Conservation (phyloP, 345 rosid species). For the Mangifera indica region DNA sequence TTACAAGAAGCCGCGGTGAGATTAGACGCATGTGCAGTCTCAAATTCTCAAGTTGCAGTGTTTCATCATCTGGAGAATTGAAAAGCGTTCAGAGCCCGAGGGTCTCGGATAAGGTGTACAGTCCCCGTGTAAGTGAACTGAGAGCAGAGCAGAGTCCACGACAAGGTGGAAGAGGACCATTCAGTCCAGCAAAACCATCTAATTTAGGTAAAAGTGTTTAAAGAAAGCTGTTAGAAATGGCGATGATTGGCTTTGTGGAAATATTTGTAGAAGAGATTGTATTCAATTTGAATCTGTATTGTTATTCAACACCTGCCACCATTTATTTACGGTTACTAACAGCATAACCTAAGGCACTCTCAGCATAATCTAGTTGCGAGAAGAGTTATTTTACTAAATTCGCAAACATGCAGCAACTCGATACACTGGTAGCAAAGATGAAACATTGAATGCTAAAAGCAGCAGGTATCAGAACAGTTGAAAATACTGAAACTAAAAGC, state of each 20-base stretch:
- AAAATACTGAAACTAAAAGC: background rate
- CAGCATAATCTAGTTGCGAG: too few relatives aligned
- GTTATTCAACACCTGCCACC: background rate
- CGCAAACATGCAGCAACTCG: too few relatives aligned
- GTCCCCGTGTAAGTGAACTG: conserved; percentile 56
- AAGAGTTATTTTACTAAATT: too few relatives aligned
- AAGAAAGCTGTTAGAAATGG: background rate
- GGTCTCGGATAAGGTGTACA: conserved; percentile 51
- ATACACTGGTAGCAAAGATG: too few relatives aligned
- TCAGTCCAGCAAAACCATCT: conserved; percentile 58
- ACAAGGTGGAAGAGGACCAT: conserved; percentile 52
- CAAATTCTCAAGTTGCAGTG: conserved; percentile 42
- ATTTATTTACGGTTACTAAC: background rate
- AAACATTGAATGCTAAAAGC: background rate
- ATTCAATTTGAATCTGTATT: background rate
- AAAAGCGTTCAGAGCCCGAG: conserved; percentile 55
- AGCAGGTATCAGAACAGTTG: background rate
- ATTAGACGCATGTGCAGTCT: conserved; percentile 61
- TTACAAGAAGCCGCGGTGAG: conserved; percentile 89
- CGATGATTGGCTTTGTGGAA: background rate
- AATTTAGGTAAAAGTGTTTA: conserved; percentile 64
- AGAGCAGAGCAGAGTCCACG: conserved; percentile 58
- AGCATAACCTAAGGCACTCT: too few relatives aligned
- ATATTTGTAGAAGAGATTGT: background rate
- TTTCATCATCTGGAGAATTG: conserved; percentile 52